Evolutionary conservation across 148 eudicot genomes (phyloP).

Genomic region (Rhododendron henanense): DNA sequence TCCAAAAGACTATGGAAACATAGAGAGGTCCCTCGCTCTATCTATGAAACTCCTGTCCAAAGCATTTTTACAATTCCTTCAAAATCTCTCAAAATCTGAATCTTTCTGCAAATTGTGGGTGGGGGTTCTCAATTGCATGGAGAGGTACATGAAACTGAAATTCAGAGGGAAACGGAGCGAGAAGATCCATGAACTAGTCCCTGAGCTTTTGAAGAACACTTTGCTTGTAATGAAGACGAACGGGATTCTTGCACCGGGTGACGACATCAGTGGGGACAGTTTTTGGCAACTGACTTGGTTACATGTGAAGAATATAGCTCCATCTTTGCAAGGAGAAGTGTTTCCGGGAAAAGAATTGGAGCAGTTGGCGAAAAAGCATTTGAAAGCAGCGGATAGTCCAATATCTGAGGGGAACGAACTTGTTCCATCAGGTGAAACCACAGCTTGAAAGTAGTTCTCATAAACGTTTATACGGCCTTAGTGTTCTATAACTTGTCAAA

Average conservation of each 20-base stretch:
- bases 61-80: conserved; percentile 50
- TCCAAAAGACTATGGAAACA: conserved; percentile 66
- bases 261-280: conserved; percentile 59
- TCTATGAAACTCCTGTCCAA: conserved; percentile 60
- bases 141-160: conserved; percentile 63
- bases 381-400: not conserved
- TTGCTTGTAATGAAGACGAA: conserved; percentile 55
- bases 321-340: conserved; percentile 53
- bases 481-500: not conserved
- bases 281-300: conserved; percentile 80
- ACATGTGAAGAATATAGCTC: conserved; percentile 62
- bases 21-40: conserved; percentile 61
- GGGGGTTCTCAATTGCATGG: conserved; percentile 69
- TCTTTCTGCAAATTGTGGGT: conserved; percentile 73
- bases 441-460: not conserved
- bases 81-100: conserved; percentile 48
- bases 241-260: conserved; percentile 57
- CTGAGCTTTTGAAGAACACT: conserved; percentile 61
- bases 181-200: conserved; percentile 67
- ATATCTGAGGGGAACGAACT: not conserved
- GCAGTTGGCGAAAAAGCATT: conserved; percentile 3
- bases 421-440: not conserved
- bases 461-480: not conserved
- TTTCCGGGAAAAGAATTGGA: conserved; percentile 35
- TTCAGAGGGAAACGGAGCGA: conserved; percentile 66